These are phyloP conservation scores for Apophysomyces sp. DNA, from an alignment of 371 early-diverging fungal genomes.

Conservation along the genomic window DNA sequence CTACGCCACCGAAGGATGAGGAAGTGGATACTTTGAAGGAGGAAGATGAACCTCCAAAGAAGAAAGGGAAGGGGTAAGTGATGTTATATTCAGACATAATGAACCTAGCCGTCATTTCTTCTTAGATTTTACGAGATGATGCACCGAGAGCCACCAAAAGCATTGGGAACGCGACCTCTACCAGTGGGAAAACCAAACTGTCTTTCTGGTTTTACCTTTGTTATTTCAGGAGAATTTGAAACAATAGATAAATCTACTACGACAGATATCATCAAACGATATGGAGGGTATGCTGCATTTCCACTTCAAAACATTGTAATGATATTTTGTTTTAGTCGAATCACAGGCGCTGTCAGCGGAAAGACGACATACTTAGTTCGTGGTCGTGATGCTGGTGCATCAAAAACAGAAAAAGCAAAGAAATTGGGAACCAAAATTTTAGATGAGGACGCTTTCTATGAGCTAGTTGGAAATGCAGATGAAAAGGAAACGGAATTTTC, in stretches of 20 bases:
- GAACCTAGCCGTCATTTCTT: neutral
- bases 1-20: neutral
- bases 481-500: conserved; percentile 20
- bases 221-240: conserved; percentile 88
- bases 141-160: conserved; percentile 56
- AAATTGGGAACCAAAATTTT: conserved; percentile 70
- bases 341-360: conserved; percentile 82
- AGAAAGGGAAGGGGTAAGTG: neutral
- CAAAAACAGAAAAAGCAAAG: conserved; percentile 89
- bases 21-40: neutral
- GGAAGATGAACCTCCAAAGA: conserved; percentile 5
- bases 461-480: conserved; percentile 67
- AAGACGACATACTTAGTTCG: conserved; percentile 91
- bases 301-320: neutral
- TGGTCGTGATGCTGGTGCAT: conserved; percentile 93
- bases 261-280: conserved; percentile 83
- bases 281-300: conserved; percentile 71
- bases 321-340: conserved; percentile 53
- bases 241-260: conserved; percentile 74
- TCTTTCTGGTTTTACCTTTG: conserved; percentile 83
- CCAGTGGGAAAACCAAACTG: conserved; percentile 83
- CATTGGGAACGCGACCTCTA: conserved; percentile 73
- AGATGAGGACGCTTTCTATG: conserved; percentile 89
- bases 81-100: neutral
- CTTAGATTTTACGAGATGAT: conserved; percentile 25